A percentile compares a stretch with the other conserved stretches of the same genome.
phyloP scores from a whole-genome alignment of 192 early-diverging fungal genomes.

The Geranomyces michiganensis region DNA sequence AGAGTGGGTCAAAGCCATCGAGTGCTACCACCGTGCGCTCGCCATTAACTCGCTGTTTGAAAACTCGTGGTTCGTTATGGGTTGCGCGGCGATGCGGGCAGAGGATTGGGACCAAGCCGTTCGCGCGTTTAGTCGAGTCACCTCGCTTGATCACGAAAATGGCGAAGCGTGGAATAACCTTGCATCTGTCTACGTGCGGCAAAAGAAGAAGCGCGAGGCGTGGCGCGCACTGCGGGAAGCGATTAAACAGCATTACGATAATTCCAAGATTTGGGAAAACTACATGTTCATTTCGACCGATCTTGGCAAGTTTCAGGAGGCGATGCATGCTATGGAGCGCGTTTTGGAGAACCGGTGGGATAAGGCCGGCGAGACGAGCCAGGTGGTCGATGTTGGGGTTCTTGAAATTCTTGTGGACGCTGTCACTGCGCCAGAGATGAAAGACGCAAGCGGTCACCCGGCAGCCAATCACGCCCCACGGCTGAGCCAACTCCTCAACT shows the following conservation, averaged over 20 bases:
- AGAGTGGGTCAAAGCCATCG: conserved; percentile 67
- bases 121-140: conserved; percentile 75
- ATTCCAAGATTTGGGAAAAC: conserved; percentile 94
- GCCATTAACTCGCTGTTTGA: conserved; percentile 93
- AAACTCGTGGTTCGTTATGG: conserved; percentile 94
- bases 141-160: conserved; percentile 70
- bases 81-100: conserved; percentile 86
- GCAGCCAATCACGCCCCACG: conserved; percentile 47
- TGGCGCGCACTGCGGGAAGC: conserved; percentile 83
- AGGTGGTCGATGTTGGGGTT: conserved; percentile 79
- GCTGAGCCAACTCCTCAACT: conserved; percentile 66
- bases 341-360: conserved; percentile 78
- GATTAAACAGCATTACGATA: conserved; percentile 74
- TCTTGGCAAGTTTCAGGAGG: conserved; percentile 76
- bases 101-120: conserved; percentile 76
- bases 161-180: conserved; percentile 98
- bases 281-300: conserved; percentile 78
- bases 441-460: conserved; percentile 18
- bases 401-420: conserved; percentile 73
- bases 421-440: conserved; percentile 23
- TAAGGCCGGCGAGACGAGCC: conserved; percentile 52
- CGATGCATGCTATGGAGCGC: conserved; percentile 82
- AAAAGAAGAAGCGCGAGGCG: conserved; percentile 77
- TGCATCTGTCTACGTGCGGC: conserved; percentile 76
- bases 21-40: conserved; percentile 81